Evolutionary conservation across 2,329 filamentous ascomycete genomes (phyloP).

Genomic region (Fusarium oligoseptatum): DNA sequence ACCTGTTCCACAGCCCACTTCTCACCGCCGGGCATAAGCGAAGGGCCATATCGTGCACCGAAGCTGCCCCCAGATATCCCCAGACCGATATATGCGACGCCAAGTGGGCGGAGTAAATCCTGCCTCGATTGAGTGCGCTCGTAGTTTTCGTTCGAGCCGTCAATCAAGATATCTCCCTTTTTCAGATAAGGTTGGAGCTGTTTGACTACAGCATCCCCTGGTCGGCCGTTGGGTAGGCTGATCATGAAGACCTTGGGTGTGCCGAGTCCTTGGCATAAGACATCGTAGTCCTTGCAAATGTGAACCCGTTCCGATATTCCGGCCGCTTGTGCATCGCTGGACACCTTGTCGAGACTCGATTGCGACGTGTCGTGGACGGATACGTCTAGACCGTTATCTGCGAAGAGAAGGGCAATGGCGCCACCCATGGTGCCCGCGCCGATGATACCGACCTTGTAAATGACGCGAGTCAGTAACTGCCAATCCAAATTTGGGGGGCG

Average conservation of each 20-base stretch:
- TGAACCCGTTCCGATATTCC: constrained; percentile 18
- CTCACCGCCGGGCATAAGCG: constrained; percentile 69
- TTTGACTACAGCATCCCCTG: constrained; percentile 15
- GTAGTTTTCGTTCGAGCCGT: constrained; percentile 78
- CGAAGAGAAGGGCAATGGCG: constrained; percentile 15
- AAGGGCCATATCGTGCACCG: constrained; percentile 73
- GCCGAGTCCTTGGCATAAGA: constrained; percentile 22
- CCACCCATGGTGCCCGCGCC: constrained; percentile 28
- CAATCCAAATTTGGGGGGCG: too few species aligned
- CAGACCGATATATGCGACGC: constrained; percentile 75
- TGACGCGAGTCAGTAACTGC: not conserved
- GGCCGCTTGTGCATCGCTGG: constrained; percentile 7
- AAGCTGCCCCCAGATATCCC: constrained; percentile 80
- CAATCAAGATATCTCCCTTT: constrained; percentile 75
- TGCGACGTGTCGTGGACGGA: constrained; percentile 7
- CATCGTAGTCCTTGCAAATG: constrained; percentile 26
- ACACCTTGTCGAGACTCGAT: constrained; percentile 16
- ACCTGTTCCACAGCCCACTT: constrained; percentile 68
- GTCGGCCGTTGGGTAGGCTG: constrained; percentile 32
- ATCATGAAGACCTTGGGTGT: constrained; percentile 35
- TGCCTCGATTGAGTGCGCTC: constrained; percentile 74
- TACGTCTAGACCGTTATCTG: constrained; percentile 18
- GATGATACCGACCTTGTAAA: constrained; percentile 21
- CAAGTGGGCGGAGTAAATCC: constrained; percentile 65
- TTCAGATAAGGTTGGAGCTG: constrained; percentile 59